Base-by-base conservation (phyloP, 495 filamentous ascomycete species). In the Xylaria bambusicola region DNA sequence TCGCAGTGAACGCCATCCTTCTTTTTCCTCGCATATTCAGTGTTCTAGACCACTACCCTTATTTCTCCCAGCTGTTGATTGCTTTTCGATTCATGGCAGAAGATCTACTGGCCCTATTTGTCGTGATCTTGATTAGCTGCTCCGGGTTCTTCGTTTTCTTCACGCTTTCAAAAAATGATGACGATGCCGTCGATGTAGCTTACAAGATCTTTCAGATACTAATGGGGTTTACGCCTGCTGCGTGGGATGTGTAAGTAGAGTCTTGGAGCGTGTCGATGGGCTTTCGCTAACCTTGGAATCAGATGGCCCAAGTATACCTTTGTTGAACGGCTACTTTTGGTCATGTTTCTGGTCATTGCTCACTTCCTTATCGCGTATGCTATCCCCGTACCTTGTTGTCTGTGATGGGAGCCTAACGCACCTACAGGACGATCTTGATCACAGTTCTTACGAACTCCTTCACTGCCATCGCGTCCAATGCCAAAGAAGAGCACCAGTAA, bases 71-170 rank as follows among this genome's bases (percentile, higher is more conserved):
- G 71, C 80, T 97, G 29, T 81, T 97, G 45, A 95, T 97, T 60
- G 92, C 92, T 1, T 95, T 97, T 63, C 81, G 92, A 20, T 87
- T 96, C 66, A 96, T 97, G 90, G 90, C 91, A 0, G 82, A 91
- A 48, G 93, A 97, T 71, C 77, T 97, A 18, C 80, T 89, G 1
- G 91, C 93, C 1, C 85, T 96, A 5, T 88, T 93, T 41, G 73
- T 95, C 1, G 77, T 97, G 17, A 88, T 95, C 42, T 67, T 96
- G 13, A 89, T 97, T 52, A 84, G 84, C 61, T 97, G 92, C 73
- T 92, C 89, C 62, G 93, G 92, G 42, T 97, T 97, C 73, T 94
- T 96, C 60, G 91, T 96, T 44, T 93, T 94, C 51, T 96, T 97
- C 73, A 90, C 88, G 6, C 76, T 93, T 18, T 90, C 91, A 0